Evolutionary conservation across 2,329 filamentous ascomycete species (phyloP).

Genomic region (Curvularia sp.): DNA sequence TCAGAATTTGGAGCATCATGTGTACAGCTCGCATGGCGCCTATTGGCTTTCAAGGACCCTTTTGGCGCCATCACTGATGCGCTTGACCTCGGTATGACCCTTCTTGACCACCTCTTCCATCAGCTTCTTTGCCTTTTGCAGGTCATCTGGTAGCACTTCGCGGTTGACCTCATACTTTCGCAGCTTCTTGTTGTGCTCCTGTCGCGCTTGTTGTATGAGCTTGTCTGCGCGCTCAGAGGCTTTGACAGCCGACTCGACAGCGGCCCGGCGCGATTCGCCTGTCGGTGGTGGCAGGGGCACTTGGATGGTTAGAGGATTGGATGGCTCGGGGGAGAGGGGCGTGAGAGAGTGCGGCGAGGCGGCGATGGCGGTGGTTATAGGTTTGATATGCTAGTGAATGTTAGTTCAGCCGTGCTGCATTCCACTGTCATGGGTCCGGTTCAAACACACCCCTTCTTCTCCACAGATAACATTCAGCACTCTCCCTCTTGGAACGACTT

Average conservation of each 20-base stretch:
- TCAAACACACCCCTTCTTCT: slow-evolving; percentile 65
- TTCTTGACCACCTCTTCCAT: slow-evolving; percentile 62
- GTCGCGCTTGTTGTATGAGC: slow-evolving; percentile 54
- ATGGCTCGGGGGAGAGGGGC: slow-evolving; percentile 59
- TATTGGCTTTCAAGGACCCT: slow-evolving; percentile 54
- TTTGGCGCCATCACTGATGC: slow-evolving; percentile 58
- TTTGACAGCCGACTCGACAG: slow-evolving; percentile 51
- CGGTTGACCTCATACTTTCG: slow-evolving; percentile 54
- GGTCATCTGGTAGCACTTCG: slow-evolving; percentile 56
- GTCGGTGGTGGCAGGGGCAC: slow-evolving; percentile 66
- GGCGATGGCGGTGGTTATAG: slow-evolving; percentile 62
- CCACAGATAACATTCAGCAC: slow-evolving; percentile 68
- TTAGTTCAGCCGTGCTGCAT: slow-evolving; percentile 11
- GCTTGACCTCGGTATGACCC: slow-evolving; percentile 57
- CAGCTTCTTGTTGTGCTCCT: slow-evolving; percentile 59
- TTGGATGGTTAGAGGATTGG: slow-evolving; percentile 60
- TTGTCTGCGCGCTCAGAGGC: slow-evolving; percentile 54
- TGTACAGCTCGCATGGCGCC: neutral
- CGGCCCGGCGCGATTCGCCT: slow-evolving; percentile 59
- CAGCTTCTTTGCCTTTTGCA: slow-evolving; percentile 56
- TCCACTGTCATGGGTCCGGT: neutral
- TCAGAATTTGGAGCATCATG: neutral
- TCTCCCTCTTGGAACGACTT: slow-evolving; percentile 70
- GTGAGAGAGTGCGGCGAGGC: slow-evolving; percentile 59
- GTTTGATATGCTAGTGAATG: slow-evolving; percentile 60